These are phyloP conservation scores for Monilinia laxa DNA, from an alignment of 2,329 filamentous ascomycete genomes.

Conservation along the genomic window DNA sequence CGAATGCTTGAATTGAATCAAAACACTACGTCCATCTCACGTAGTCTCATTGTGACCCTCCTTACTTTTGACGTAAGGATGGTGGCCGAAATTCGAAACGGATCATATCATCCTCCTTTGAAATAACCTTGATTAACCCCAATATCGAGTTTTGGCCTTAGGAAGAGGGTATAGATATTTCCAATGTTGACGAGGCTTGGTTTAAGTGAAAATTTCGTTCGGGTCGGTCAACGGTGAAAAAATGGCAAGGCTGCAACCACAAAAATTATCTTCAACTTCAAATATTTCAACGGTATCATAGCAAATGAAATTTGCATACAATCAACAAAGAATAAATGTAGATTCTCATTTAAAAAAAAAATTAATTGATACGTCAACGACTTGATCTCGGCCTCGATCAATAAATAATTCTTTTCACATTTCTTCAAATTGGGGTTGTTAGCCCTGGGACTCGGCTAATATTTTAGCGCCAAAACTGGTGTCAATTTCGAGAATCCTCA, in stretches of 20 bases:
- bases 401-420: constrained; percentile 23
- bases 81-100: neutral
- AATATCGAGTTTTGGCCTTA: neutral
- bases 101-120: neutral
- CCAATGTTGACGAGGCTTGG: neutral
- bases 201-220: neutral
- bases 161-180: neutral
- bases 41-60: no score
- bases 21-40: no score
- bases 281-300: neutral
- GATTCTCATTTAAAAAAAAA: neutral
- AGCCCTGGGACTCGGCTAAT: constrained; percentile 32
- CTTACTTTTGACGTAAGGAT: neutral
- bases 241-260: constrained; percentile 3
- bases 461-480: constrained; percentile 20
- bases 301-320: neutral
- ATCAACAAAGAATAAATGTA: neutral
- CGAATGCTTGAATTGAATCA: no score
- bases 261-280: constrained; percentile 3
- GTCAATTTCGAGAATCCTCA: constrained; percentile 19
- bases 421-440: constrained; percentile 28
- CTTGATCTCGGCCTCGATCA: neutral
- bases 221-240: constrained; percentile 1
- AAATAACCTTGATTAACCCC: neutral
- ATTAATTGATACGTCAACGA: neutral